phyloP scores from a whole-genome alignment of 768 basidiomycete species.

The Trametes maxima region DNA sequence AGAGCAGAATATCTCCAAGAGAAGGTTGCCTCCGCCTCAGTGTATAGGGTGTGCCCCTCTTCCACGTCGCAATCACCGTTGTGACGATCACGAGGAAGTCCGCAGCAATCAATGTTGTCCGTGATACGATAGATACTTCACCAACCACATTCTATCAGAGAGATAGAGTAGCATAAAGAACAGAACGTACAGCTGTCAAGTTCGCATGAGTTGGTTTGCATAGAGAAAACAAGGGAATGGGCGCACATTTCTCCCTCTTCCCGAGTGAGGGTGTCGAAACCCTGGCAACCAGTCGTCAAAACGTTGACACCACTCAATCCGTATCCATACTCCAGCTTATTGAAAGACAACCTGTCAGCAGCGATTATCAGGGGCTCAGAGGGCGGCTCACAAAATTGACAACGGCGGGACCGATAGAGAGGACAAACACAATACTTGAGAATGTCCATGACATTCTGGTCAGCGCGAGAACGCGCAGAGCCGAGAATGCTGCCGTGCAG shows the following conservation, averaged over 20 bases:
- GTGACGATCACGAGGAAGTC: constrained; percentile 2
- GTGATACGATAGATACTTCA: background rate
- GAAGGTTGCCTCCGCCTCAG: background rate
- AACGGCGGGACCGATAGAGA: background rate
- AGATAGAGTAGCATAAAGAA: background rate
- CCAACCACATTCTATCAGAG: background rate
- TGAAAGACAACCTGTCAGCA: background rate
- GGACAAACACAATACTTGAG: background rate
- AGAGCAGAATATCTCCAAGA: background rate
- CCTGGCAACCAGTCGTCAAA: background rate
- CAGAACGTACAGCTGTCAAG: background rate
- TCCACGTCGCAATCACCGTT: background rate
- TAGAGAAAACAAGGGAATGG: too few relatives aligned
- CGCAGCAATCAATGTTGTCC: background rate
- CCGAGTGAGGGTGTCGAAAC: background rate
- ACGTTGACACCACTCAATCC: background rate
- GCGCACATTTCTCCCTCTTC: background rate
- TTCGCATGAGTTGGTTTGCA: background rate
- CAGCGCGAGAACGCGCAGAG: constrained; percentile 6
- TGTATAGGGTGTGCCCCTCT: background rate
- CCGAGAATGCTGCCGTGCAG: background rate
- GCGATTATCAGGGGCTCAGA: background rate
- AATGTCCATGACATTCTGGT: constrained; percentile 1
- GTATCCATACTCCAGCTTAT: background rate
- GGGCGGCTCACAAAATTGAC: background rate